Evolutionary conservation across 176 grass and related monocot species (phyloP), one percentile per base, ranked within the genome.

Genomic region (Canna indica): DNA sequence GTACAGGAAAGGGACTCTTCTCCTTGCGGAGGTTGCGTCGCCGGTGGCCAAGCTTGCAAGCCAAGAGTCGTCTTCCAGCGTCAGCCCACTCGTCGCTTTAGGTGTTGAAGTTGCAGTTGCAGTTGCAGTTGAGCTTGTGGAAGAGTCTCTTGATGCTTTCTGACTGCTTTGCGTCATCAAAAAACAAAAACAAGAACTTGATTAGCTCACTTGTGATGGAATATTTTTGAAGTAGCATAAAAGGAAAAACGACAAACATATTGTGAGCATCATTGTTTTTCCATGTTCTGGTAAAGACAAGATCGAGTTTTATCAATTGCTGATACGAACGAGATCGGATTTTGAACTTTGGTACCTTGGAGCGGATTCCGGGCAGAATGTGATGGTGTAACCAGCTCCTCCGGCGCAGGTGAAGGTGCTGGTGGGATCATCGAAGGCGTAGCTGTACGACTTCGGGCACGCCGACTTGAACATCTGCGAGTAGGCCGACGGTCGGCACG

Each of bases 391-490:
- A 57, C 79, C 82, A 79, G 79, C 52, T 4, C 56, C 79, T 45
- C 25, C 86, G 74, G 85, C 5, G 79, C 94, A 99, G 50, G 94
- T 99, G 81, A 99, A 99, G 56, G 89, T 99, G 47, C 84, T 87
- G n/a, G 89, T 88, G 46, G 94, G 89, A 65, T 99, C 94, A 46
- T 99, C 94, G 72, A 93, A 99, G 39, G 94, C 94, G 61, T 99
- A 99, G 82, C 94, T 99, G 72, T 99, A 99, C 22, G 94, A 89
- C 20, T 84, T 50, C 5, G 94, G 94, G 77, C 94, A 99, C 58
- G 89, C 94, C 3, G 84, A 38, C 79, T 99, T 99, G 80, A 99
- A 99, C 79, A 92, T 24, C 82, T 93, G 68, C 1, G 94, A 93
- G 86, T 93, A 99, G 0, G 84, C 60, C 13, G 94, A 93, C 0